These are phyloP conservation scores for Choanephora cucurbitarum DNA, from an alignment of 371 early-diverging fungal species.

Conservation along the genomic window DNA sequence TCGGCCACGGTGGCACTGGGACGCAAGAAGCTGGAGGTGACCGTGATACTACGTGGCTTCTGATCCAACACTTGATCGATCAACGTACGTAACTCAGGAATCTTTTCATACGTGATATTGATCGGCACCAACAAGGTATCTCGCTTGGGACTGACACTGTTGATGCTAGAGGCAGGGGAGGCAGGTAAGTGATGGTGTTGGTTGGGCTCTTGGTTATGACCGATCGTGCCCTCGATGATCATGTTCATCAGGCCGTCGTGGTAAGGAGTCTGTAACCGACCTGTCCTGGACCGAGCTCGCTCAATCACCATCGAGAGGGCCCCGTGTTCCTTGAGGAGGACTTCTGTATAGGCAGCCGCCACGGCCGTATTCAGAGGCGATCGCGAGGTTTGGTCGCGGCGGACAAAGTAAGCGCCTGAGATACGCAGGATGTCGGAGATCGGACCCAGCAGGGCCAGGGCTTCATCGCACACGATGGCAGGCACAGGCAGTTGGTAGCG, in stretches of 20 bases:
- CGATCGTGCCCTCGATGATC: conserved; percentile 45
- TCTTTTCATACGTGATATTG: conserved; percentile 51
- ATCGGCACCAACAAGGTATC: conserved; percentile 45
- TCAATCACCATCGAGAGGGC: conserved; percentile 49
- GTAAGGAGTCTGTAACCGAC: conserved; percentile 40
- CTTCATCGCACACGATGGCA: conserved; percentile 55
- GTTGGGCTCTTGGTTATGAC: conserved; percentile 29
- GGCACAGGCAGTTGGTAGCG: conserved; percentile 50
- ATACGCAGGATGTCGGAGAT: conserved; percentile 53
- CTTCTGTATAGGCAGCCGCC: conserved; percentile 49
- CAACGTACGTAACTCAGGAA: conserved; percentile 46
- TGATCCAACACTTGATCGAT: conserved; percentile 55
- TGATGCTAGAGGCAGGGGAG: conserved; percentile 4
- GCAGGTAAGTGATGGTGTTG: conserved; percentile 1
- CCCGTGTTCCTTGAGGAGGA: conserved; percentile 45
- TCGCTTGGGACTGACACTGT: neutral
- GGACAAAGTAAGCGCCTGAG: conserved; percentile 49
- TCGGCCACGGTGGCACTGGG: conserved; percentile 42
- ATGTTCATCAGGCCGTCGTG: conserved; percentile 49
- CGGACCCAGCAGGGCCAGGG: conserved; percentile 46
- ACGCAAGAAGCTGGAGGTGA: conserved; percentile 32
- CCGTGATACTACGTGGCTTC: conserved; percentile 28
- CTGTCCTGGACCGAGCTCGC: conserved; percentile 49
- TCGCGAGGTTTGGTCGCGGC: conserved; percentile 38
- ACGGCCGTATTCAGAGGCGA: conserved; percentile 51